Conservation (phyloP, 2,329 filamentous ascomycete species). For the Bipolaris zeicola region DNA sequence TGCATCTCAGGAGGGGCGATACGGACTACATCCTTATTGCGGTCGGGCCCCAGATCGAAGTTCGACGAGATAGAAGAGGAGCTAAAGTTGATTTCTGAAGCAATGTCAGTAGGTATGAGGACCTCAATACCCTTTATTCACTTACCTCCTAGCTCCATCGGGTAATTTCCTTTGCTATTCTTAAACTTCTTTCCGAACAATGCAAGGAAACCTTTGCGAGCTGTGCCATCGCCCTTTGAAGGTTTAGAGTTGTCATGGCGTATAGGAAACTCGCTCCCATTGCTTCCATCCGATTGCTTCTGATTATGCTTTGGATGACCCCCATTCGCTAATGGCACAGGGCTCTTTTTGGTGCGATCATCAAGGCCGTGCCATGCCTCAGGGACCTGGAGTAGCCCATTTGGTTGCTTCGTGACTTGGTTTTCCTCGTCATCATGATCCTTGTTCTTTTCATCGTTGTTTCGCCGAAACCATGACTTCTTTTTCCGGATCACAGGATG, state of each 20-base stretch:
- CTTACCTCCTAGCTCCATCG: conserved; percentile 49
- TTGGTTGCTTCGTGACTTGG: conserved; percentile 35
- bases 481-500: conserved; percentile 48
- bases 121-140: conserved; percentile 7
- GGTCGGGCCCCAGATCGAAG: conserved; percentile 43
- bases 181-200: conserved; percentile 59
- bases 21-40: conserved; percentile 48
- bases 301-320: conserved; percentile 22
- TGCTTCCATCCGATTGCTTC: conserved; percentile 37
- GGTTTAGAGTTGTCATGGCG: conserved; percentile 38
- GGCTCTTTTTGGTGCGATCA: conserved; percentile 39
- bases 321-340: conserved; percentile 5
- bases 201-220: conserved; percentile 55
- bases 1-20: conserved; percentile 54
- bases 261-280: conserved; percentile 53
- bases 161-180: conserved; percentile 45
- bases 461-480: conserved; percentile 55
- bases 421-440: conserved; percentile 34
- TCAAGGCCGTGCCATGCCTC: conserved; percentile 46
- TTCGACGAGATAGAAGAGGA: conserved; percentile 39
- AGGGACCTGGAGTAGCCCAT: conserved; percentile 38
- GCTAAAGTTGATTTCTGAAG: conserved; percentile 33
- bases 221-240: conserved; percentile 47
- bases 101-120: conserved; percentile 25
- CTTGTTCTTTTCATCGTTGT: conserved; percentile 39